Conservation (phyloP, 768 basidiomycete species). For the Mycena floridula region DNA sequence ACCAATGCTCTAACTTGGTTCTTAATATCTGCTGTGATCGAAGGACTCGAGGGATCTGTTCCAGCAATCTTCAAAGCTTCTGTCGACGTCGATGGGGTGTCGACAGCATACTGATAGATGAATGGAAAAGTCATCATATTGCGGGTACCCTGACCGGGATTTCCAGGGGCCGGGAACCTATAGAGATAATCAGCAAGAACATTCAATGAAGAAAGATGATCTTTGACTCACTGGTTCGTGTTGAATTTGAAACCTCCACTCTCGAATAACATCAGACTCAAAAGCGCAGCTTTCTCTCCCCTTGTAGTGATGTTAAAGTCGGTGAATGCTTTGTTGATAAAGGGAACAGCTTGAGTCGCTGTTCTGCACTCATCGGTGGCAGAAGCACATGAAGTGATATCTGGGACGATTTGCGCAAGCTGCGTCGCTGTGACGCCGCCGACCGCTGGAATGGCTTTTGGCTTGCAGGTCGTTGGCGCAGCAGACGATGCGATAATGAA, state of each 20-base stretch:
- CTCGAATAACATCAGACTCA: slow-evolving; percentile 17
- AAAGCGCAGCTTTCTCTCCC: slow-evolving; percentile 16
- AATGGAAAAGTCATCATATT: slow-evolving; percentile 18
- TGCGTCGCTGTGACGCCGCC: slow-evolving; percentile 13
- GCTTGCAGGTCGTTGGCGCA: too few species aligned
- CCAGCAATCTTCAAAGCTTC: slow-evolving; percentile 12
- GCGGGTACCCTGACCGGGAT: slow-evolving; percentile 17
- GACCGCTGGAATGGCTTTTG: too few species aligned
- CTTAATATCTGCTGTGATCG: slow-evolving; percentile 9
- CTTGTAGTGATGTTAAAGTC: slow-evolving; percentile 10
- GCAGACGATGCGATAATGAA: too few species aligned
- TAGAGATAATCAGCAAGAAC: background rate
- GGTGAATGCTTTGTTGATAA: slow-evolving; percentile 15
- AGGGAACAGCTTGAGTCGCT: slow-evolving; percentile 16
- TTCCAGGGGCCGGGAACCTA: slow-evolving; percentile 7
- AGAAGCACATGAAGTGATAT: slow-evolving; percentile 9
- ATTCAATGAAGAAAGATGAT: background rate
- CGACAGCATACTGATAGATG: slow-evolving; percentile 18
- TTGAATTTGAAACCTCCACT: slow-evolving; percentile 15
- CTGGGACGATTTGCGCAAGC: slow-evolving; percentile 12
- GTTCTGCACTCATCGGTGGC: slow-evolving; percentile 15
- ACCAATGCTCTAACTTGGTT: slow-evolving; percentile 15
- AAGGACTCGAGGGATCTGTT: slow-evolving; percentile 1
- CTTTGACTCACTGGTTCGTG: slow-evolving; percentile 18
- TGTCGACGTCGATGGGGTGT: slow-evolving; percentile 10